Evolutionary conservation across 2,329 filamentous ascomycete genomes (phyloP).

Genomic region (Akanthomyces uredinophilus): DNA sequence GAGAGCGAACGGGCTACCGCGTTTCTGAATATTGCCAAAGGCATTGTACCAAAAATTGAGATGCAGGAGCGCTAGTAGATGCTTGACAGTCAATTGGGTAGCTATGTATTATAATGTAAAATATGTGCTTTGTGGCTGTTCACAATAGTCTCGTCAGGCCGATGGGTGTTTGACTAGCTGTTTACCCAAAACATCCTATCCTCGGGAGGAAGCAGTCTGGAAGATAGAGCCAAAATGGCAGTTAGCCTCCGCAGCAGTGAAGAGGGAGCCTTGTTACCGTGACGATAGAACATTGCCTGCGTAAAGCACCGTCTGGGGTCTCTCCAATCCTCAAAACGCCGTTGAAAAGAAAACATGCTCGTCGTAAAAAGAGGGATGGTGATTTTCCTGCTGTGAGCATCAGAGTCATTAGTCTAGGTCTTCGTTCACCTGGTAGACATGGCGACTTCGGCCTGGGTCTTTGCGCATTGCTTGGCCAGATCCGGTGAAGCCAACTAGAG

Average conservation of each 20-base stretch:
- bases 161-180: neutral
- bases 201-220: slow-evolving; percentile 8
- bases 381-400: slow-evolving; percentile 23
- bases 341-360: neutral
- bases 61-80: slow-evolving; percentile 19
- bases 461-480: slow-evolving; percentile 96
- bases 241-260: slow-evolving; percentile 40
- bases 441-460: slow-evolving; percentile 73
- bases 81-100: neutral
- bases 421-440: slow-evolving; percentile 75
- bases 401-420: slow-evolving; percentile 58
- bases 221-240: slow-evolving; percentile 17
- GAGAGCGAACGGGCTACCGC: slow-evolving; percentile 64
- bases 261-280: slow-evolving; percentile 32
- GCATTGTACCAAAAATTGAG: slow-evolving; percentile 43
- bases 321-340: slow-evolving; percentile 20
- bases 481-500: slow-evolving; percentile 85
- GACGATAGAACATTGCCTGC: neutral
- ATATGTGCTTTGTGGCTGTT: neutral
- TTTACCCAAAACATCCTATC: neutral
- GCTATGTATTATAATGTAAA: slow-evolving; percentile 3
- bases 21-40: slow-evolving; percentile 66
- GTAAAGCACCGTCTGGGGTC: neutral
- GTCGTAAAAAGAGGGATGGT: neutral
- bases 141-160: neutral